Percentiles rank a stretch among this genome's conserved stretches.
phyloP scores from a whole-genome alignment of 2,329 filamentous ascomycete genomes.

The Penicillium frequentans region DNA sequence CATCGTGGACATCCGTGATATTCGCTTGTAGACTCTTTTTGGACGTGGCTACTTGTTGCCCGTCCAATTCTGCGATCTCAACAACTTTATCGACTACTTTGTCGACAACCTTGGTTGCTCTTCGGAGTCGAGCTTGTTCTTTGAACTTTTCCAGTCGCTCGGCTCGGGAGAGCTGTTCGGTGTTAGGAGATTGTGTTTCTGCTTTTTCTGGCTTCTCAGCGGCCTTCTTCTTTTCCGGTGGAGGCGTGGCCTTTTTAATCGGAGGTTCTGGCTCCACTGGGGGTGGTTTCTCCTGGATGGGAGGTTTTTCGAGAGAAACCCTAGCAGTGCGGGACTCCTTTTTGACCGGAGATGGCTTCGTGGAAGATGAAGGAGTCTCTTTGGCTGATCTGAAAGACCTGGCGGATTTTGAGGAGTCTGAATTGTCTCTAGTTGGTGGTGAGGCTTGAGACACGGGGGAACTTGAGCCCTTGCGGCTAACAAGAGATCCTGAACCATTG shows the following conservation, averaged over 20 bases:
- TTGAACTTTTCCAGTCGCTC: constrained; percentile 20
- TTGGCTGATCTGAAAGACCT: constrained; percentile 19
- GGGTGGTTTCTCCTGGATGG: constrained; percentile 2
- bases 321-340: not conserved
- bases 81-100: constrained; percentile 5
- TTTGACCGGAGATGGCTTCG: constrained; percentile 7
- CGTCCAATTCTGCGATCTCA: constrained; percentile 38
- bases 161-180: constrained; percentile 7
- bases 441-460: constrained; percentile 11
- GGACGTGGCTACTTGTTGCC: constrained; percentile 29
- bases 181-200: not conserved
- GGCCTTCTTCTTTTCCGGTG: not conserved
- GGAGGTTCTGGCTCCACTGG: not conserved
- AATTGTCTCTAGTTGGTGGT: constrained; percentile 20
- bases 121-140: constrained; percentile 16
- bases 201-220: not conserved
- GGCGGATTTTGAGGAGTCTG: constrained; percentile 22
- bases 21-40: constrained; percentile 19
- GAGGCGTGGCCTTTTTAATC: constrained; percentile 2
- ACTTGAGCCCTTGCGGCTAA: constrained; percentile 14
- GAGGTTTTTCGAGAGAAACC: constrained; percentile 4
- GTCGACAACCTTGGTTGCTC: constrained; percentile 20
- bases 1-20: constrained; percentile 19
- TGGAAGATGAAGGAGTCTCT: constrained; percentile 12
- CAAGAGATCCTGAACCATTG: constrained; percentile 13